phyloP scores from a whole-genome alignment of 305 asterid genomes.

The Fraxinus greggii region DNA sequence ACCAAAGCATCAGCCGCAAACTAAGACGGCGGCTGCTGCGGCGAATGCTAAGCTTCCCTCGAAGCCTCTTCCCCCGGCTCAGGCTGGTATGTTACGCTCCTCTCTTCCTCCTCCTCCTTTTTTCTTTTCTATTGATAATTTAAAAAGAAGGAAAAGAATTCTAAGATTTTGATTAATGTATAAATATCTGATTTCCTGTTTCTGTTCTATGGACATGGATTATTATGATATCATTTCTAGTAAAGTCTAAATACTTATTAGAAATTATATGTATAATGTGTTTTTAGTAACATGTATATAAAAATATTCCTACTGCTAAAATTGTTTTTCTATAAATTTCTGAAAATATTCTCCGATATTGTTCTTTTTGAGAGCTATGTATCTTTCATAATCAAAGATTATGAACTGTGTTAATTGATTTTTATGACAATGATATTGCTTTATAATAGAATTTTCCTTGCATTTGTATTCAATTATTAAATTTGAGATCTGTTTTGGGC shows the following conservation, averaged over 20 bases:
- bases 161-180: not conserved
- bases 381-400: not conserved
- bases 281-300: not conserved
- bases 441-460: not conserved
- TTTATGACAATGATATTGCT: not conserved
- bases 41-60: conserved; percentile 49
- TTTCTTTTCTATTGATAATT: not conserved
- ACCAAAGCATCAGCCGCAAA: conserved; percentile 29
- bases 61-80: conserved; percentile 57
- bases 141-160: not conserved
- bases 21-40: conserved; percentile 22
- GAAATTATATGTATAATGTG: too few species aligned
- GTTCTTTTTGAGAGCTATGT: not conserved
- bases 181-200: not conserved
- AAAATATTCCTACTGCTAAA: not conserved
- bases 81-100: conserved; percentile 45
- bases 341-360: not conserved
- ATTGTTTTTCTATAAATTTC: not conserved
- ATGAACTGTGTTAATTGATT: not conserved
- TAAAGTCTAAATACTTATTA: not conserved
- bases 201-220: not conserved
- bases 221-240: not conserved
- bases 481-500: not conserved
- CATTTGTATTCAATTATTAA: not conserved
- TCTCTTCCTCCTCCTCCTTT: not conserved